Conservation (phyloP, 2,329 filamentous ascomycete species). For the Colletotrichum horii region DNA sequence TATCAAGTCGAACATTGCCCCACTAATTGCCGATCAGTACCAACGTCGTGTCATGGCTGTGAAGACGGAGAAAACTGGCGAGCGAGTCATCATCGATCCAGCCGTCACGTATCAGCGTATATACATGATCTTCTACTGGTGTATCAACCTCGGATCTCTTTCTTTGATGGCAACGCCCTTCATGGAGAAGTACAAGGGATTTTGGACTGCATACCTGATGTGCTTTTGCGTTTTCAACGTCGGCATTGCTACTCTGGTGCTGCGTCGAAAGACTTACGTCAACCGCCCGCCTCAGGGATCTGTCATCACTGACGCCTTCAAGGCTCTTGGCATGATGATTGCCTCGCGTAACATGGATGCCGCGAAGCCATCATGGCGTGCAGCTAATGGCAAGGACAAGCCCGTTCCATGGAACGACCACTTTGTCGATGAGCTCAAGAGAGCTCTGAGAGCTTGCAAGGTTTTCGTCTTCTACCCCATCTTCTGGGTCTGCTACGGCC, state of each 20-base stretch:
- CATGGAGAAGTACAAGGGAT: constrained; percentile 71
- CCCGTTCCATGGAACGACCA: constrained; percentile 67
- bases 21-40: constrained; percentile 70
- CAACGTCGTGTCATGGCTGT: constrained; percentile 56
- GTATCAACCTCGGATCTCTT: constrained; percentile 63
- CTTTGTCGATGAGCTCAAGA: constrained; percentile 76
- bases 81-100: constrained; percentile 71
- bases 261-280: constrained; percentile 47
- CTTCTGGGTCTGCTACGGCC: constrained; percentile 72
- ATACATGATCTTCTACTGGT: constrained; percentile 75
- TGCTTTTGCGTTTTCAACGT: constrained; percentile 63
- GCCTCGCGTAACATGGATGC: constrained; percentile 54
- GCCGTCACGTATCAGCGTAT: constrained; percentile 70
- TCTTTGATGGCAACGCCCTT: constrained; percentile 70
- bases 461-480: constrained; percentile 72
- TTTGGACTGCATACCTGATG: constrained; percentile 68
- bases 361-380: constrained; percentile 70
- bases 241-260: constrained; percentile 47
- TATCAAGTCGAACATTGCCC: constrained; percentile 70
- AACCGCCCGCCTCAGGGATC: constrained; percentile 65
- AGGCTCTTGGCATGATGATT: constrained; percentile 46
- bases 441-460: constrained; percentile 70
- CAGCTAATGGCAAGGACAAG: constrained; percentile 49
- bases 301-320: constrained; percentile 69
- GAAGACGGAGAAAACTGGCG: constrained; percentile 51